Evolutionary conservation across 2,329 filamentous ascomycete genomes (phyloP).

Genomic region (Trichoderma gracile): DNA sequence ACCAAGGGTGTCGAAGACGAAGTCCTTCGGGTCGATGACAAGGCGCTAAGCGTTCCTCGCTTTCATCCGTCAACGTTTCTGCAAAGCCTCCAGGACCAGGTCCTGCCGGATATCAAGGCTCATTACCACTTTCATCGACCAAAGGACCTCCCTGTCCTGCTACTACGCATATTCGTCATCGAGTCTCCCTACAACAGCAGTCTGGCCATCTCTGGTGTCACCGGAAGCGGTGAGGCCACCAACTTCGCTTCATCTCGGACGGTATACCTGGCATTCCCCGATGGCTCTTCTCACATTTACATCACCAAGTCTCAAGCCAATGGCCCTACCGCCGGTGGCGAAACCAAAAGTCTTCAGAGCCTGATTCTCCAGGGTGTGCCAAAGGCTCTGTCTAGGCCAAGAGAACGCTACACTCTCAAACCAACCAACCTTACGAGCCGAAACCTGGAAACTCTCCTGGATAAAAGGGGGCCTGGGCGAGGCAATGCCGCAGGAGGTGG

Average conservation of each 20-base stretch:
- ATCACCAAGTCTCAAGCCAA: conserved; percentile 54
- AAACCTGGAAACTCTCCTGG: conserved; percentile 69
- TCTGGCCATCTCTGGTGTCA: conserved; percentile 45
- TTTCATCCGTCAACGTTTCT: conserved; percentile 82
- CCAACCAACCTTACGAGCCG: conserved; percentile 68
- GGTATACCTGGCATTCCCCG: conserved; percentile 79
- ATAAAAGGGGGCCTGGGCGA: conserved; percentile 67
- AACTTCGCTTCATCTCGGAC: conserved; percentile 67
- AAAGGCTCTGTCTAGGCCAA: conserved; percentile 75
- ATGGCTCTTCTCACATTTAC: conserved; percentile 76
- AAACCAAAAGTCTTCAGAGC: conserved; percentile 65
- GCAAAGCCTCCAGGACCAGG: conserved; percentile 70
- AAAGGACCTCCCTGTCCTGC: conserved; percentile 64
- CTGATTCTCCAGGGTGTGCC: conserved; percentile 78
- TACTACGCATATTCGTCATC: conserved; percentile 77
- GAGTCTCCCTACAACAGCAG: conserved; percentile 76
- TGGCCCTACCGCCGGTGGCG: conserved; percentile 46
- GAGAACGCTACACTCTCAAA: conserved; percentile 69
- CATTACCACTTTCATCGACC: conserved; percentile 81
- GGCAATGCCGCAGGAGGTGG: conserved; percentile 73
- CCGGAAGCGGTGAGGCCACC: conserved; percentile 39
- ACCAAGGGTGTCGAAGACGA: conserved; percentile 42
- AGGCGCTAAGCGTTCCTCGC: conserved; percentile 59
- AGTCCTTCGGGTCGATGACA: conserved; percentile 45
- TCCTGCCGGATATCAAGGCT: conserved; percentile 77